Conservation (phyloP, 148 eudicot species). For the Camellia lanceoleosa region DNA sequence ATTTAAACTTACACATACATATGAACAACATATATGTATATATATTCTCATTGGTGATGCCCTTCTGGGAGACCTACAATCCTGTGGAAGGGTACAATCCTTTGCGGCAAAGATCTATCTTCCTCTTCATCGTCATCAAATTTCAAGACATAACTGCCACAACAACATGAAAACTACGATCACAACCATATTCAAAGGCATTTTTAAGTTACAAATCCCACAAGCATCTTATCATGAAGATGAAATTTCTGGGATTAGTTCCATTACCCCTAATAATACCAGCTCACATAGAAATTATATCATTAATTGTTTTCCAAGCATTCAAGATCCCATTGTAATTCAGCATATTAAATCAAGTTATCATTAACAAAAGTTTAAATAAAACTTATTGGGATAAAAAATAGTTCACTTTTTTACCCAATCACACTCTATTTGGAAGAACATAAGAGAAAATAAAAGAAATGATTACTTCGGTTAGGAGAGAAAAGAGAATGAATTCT, state of each 20-base stretch:
- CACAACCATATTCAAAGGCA: background rate
- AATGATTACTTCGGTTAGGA: no score
- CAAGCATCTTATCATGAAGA: background rate
- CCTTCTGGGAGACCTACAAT: conserved; percentile 88
- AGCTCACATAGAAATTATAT: background rate
- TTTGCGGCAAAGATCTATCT: conserved; percentile 86
- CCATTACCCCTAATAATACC: background rate
- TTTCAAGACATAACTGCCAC: conserved; percentile 60
- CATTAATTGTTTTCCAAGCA: background rate
- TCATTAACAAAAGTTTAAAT: no score
- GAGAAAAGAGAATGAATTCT: no score
- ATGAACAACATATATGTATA: background rate
- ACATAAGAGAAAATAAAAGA: no score
- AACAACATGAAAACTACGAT: background rate
- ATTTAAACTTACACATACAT: background rate
- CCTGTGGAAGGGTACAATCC: conserved; percentile 70
- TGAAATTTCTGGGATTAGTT: background rate
- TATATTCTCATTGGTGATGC: conserved; percentile 56
- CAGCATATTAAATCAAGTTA: no score
- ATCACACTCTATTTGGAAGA: no score
- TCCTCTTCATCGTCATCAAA: conserved; percentile 95
- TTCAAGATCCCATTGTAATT: background rate
- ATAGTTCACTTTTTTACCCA: no score
- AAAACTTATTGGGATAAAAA: no score
- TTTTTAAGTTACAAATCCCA: background rate